Conservation (phyloP, 805 yeast genomes). For the Kazachstania bromeliacearum region DNA sequence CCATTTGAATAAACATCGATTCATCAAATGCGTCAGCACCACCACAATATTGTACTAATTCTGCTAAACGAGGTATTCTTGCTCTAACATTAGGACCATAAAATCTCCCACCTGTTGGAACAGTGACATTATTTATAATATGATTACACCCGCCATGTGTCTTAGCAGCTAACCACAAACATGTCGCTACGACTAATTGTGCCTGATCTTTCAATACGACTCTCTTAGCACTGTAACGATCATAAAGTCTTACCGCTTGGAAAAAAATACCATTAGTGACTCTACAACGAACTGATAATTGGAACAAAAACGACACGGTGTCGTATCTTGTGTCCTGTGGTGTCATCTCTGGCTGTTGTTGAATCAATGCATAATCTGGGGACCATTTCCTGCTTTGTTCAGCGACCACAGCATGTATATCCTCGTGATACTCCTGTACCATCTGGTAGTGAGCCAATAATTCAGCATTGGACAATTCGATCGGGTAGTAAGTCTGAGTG, state of each 20-base stretch:
- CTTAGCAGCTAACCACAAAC: conserved; percentile 88
- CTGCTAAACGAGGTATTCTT: conserved; percentile 63
- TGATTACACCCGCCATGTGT: conserved; percentile 65
- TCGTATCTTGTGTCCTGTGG: conserved; percentile 59
- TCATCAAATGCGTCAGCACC: conserved; percentile 47
- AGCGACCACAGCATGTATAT: conserved; percentile 34
- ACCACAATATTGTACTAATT: conserved; percentile 65
- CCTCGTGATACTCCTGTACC: conserved; percentile 44
- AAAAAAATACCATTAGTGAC: conserved; percentile 59
- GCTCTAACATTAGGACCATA: conserved; percentile 65
- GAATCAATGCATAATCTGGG: conserved; percentile 57
- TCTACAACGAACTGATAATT: conserved; percentile 49
- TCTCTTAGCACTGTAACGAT: conserved; percentile 83
- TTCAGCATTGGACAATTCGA: conserved; percentile 41
- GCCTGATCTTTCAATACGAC: conserved; percentile 78
- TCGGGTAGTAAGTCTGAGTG: conserved; percentile 42
- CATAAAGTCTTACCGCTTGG: conserved; percentile 68
- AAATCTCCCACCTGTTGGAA: conserved; percentile 51
- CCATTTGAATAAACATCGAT: conserved; percentile 64
- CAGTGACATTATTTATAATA: conserved; percentile 41
- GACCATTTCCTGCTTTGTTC: conserved; percentile 32
- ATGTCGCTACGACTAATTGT: conserved; percentile 83
- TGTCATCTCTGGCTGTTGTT: conserved; percentile 80
- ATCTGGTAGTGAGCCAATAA: conserved; percentile 36
- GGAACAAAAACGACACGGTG: conserved; percentile 71